Percentiles rank a stretch among this genome's conserved stretches.
Conservation (phyloP, 1,139 yeast species). For the Zygosaccharomyces pseudobailii region DNA sequence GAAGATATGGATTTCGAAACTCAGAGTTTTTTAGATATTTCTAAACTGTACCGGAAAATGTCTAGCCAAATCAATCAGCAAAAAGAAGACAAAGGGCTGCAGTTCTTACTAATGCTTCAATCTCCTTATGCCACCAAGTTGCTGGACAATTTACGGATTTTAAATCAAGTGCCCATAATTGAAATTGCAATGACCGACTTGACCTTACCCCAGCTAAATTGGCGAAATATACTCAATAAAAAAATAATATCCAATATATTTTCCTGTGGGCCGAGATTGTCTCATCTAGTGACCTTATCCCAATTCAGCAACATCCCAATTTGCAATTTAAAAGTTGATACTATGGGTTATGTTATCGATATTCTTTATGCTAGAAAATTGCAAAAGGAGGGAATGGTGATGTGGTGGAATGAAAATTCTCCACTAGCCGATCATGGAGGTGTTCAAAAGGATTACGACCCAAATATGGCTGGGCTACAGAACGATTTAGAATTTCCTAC, state of each 20-base stretch:
- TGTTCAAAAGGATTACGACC: conserved; percentile 53
- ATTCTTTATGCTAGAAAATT: conserved; percentile 79
- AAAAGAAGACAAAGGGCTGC: conserved; percentile 65
- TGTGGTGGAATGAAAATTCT: conserved; percentile 84
- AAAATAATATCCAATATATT: conserved; percentile 68
- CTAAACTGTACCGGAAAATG: conserved; percentile 50
- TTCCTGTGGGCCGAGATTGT: conserved; percentile 70
- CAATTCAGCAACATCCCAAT: conserved; percentile 77
- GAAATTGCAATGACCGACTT: conserved; percentile 53
- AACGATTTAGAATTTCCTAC: conserved; percentile 67
- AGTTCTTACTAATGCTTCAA: conserved; percentile 63
- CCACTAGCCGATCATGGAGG: conserved; percentile 90
- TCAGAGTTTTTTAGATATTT: conserved; percentile 46
- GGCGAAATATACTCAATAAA: conserved; percentile 74
- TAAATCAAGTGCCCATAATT: conserved; percentile 61
- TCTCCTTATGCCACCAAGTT: conserved; percentile 57
- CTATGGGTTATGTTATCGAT: conserved; percentile 76
- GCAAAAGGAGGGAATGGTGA: conserved; percentile 56
- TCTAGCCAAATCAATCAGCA: conserved; percentile 51
- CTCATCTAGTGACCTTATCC: conserved; percentile 60
- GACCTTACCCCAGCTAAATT: conserved; percentile 72
- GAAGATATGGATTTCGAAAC: conserved; percentile 49
- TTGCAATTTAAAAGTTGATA: conserved; percentile 75
- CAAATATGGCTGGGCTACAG: conserved; percentile 36
- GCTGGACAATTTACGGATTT: conserved; percentile 40